phyloP scores from a whole-genome alignment of 768 basidiomycete species.

The Lentinula lateritia region DNA sequence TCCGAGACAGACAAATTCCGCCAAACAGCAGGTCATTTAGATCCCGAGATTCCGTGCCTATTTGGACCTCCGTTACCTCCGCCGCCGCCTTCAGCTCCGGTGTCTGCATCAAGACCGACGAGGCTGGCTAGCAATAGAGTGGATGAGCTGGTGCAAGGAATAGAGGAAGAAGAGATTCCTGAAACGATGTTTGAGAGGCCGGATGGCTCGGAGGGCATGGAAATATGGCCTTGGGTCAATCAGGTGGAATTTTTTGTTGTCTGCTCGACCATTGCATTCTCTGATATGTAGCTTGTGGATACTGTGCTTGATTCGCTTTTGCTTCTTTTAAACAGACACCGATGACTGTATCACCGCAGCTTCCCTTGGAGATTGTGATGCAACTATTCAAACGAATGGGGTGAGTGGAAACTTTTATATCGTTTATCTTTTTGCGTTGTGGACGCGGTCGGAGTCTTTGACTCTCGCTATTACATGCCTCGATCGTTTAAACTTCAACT shows the following conservation, averaged over 20 bases:
- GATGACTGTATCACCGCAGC: constrained; percentile 84
- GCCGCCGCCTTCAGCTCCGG: not conserved
- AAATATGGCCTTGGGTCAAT: constrained; percentile 91
- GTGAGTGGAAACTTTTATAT: constrained; percentile 40
- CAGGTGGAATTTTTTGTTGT: constrained; percentile 51
- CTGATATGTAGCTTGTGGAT: not conserved
- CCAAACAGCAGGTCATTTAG: not conserved
- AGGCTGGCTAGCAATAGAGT: constrained; percentile 1
- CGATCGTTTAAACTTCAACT: not conserved
- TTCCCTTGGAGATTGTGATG: constrained; percentile 95
- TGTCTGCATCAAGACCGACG: constrained; percentile 1
- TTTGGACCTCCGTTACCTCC: constrained; percentile 2
- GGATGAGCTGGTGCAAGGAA: not conserved
- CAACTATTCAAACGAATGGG: constrained; percentile 98
- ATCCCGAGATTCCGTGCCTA: not conserved
- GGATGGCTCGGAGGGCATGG: constrained; percentile 50
- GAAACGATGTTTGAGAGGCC: constrained; percentile 60
- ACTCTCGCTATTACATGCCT: not conserved
- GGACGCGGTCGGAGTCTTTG: not conserved
- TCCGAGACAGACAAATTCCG: not conserved
- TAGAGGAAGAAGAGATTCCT: constrained; percentile 60
- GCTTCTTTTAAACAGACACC: constrained; percentile 62
- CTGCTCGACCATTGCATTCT: not conserved
- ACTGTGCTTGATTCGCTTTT: not conserved
- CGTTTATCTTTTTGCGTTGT: not conserved